Conservation (phyloP, 352 stramenopile species). For the Hyaloperonospora arabidopsidis region DNA sequence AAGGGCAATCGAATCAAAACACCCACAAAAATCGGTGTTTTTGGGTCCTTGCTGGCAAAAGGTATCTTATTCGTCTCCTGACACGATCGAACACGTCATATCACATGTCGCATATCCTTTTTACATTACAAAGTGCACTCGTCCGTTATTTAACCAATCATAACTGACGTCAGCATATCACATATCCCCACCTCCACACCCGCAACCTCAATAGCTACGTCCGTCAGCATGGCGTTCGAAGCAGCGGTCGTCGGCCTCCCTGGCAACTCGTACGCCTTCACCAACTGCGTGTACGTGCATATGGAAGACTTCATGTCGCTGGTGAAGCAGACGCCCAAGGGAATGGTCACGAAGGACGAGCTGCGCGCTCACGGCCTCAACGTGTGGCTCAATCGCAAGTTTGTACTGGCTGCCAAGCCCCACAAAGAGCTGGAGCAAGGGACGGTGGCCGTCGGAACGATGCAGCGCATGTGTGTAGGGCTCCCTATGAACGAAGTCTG, state of each 20-base stretch:
- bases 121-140: no score
- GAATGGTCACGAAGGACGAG: conserved; percentile 62
- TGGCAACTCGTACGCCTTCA: conserved; percentile 74
- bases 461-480: conserved; percentile 73
- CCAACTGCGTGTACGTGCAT: conserved; percentile 77
- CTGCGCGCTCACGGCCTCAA: conserved; percentile 67
- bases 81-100: no score
- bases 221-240: conserved; percentile 44
- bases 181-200: no score
- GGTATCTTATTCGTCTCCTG: no score
- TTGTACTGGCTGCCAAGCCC: conserved; percentile 68
- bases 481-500: conserved; percentile 60
- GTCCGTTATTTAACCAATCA: no score
- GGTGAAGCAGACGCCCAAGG: conserved; percentile 49
- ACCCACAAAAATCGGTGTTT: no score
- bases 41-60: no score
- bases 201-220: no score
- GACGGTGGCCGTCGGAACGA: conserved; percentile 56
- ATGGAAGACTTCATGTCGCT: conserved; percentile 67
- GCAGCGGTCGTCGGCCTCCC: conserved; percentile 55
- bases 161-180: no score
- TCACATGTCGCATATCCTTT: no score
- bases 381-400: conserved; percentile 79
- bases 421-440: conserved; percentile 55
- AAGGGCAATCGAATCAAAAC: no score